Percentiles rank a stretch among this genome's conserved stretches.
phyloP scores from a whole-genome alignment of 192 early-diverging fungal genomes.

The Dissophora globulifera region DNA sequence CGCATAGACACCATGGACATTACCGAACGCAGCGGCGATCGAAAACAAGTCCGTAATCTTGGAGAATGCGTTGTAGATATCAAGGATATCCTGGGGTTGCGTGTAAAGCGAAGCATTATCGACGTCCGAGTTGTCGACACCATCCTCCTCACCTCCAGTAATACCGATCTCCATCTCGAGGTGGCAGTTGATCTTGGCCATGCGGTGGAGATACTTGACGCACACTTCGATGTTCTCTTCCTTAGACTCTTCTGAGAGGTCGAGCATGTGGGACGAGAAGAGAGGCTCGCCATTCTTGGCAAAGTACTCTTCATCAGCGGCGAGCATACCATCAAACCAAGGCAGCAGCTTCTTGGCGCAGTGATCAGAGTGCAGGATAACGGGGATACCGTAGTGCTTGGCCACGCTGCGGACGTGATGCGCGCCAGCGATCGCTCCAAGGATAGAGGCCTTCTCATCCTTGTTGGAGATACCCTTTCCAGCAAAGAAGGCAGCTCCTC shows the following conservation, averaged over 20 bases:
- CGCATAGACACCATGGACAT: conserved; percentile 97
- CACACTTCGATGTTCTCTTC: conserved; percentile 93
- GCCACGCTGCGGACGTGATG: conserved; percentile 84
- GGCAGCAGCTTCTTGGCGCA: conserved; percentile 97
- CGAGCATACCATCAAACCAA: conserved; percentile 98
- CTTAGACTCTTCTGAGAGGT: conserved; percentile 94
- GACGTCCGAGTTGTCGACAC: conserved; percentile 94
- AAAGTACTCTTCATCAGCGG: conserved; percentile 95
- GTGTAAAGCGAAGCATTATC: conserved; percentile 94
- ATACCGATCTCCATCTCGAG: conserved; percentile 99
- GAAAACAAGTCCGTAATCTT: conserved; percentile 90
- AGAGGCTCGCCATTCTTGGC: conserved; percentile 92
- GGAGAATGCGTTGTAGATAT: conserved; percentile 91
- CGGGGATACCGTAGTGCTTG: conserved; percentile 85
- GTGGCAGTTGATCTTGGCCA: conserved; percentile 86
- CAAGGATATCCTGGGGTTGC: conserved; percentile 95
- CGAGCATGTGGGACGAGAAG: conserved; percentile 98
- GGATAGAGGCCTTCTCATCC: conserved; percentile 87
- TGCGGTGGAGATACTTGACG: conserved; percentile 91
- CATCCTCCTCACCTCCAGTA: conserved; percentile 98
- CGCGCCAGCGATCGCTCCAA: conserved; percentile 92
- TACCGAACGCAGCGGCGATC: conserved; percentile 96
- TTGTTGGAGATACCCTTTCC: conserved; percentile 94
- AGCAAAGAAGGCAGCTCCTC: conserved; percentile 91
- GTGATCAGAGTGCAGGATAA: conserved; percentile 93